Evolutionary conservation across 768 basidiomycete genomes (phyloP), one percentile per base, ranked within the genome.

Genomic region (Pisolithus marmoratus): DNA sequence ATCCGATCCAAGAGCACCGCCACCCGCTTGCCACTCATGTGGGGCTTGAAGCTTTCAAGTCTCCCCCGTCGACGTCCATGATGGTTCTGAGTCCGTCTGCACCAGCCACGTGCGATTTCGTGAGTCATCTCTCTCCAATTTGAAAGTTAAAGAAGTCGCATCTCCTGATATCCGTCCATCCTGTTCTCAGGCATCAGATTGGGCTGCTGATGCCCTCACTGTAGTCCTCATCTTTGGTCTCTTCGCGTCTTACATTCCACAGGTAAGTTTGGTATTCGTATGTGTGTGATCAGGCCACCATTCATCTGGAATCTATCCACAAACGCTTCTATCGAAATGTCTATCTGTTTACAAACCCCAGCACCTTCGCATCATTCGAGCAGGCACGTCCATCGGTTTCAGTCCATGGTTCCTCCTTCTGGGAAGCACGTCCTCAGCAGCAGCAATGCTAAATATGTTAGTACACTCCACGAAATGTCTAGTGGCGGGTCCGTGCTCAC

Each of bases 321-420:
- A 3, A 29, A 9, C 11, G 29, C 11, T 15, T 34, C 3, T 14
- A 34, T 15, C 12, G 5, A 34, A 15, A 1, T 15, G 34, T 15
- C 4, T 47, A 12, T 19, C 22, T 38, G 34, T 24, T 15, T 26
- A 11, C 49, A 23, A 43, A 26, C 37, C 40, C 27, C 46, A 92
- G 86, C 90, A 91, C 60, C 70, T 82, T 49, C 79, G 92, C 7
- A 96, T 96, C 58, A 87, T 96, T 60, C 64, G 74, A 46, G 76
- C 82, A 22, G 77, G 81, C 37, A 86, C 92, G 0, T 92, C 88
- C 0, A 85, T 94, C 58, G 96, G 96, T 0, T 83, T 98, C 56
- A 94, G 89, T 55, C 92, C 94, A 17, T 85, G 88, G 80, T 98
- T 90, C 62, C 72, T 98, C 31, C 74, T 97, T 6, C 80, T 98